A percentile compares a stretch with the other conserved stretches of the same genome.
Conservation (phyloP, 2,329 filamentous ascomycete species). For the Phyllosticta ampelicida region DNA sequence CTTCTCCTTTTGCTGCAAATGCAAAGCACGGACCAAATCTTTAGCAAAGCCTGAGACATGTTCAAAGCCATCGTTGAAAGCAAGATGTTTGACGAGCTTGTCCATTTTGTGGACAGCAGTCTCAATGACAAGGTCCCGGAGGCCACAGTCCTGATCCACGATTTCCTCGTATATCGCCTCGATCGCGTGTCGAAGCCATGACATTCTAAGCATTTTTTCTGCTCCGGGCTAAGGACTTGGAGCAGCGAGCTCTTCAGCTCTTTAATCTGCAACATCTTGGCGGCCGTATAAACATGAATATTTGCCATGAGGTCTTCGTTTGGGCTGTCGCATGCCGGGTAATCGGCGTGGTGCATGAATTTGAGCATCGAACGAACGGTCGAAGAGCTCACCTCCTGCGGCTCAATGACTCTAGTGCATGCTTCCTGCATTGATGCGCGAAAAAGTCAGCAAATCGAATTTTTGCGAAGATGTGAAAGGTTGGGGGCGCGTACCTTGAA, state of each 20-base stretch:
- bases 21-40: background rate
- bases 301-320: background rate
- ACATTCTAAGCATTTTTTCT: background rate
- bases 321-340: background rate
- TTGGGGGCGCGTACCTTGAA: background rate
- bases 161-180: background rate
- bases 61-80: background rate
- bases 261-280: background rate
- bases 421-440: background rate
- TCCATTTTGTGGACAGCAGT: background rate
- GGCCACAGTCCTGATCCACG: background rate
- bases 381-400: background rate
- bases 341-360: slow-evolving; percentile 10
- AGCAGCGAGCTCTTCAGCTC: background rate
- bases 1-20: too few species aligned
- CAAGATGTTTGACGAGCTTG: background rate
- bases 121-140: background rate
- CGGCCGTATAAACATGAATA: background rate
- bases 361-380: slow-evolving; percentile 5
- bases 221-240: too few species aligned
- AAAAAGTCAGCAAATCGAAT: background rate
- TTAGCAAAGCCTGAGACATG: background rate
- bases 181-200: background rate
- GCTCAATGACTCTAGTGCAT: background rate
- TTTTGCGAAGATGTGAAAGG: background rate